Evolutionary conservation across 176 grass and related monocot species (phyloP).

Genomic region (Pontederia crassipes): DNA sequence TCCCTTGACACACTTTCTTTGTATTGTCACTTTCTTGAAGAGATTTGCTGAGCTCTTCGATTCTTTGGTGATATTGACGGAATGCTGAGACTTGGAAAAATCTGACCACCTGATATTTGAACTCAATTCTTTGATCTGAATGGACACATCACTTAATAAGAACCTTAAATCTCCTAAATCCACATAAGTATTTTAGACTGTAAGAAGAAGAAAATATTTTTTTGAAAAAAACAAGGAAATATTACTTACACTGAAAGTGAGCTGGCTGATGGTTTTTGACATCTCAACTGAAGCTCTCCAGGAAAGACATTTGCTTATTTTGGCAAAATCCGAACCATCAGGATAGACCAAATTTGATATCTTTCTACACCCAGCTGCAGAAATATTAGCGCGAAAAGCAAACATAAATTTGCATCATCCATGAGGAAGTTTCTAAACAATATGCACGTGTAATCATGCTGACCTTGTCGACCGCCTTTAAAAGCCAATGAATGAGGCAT

Average conservation of each 20-base stretch:
- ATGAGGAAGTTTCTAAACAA: conserved; percentile 18
- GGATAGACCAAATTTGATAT: conserved; percentile 78
- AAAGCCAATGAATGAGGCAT: conserved; percentile 51
- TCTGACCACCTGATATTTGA: conserved; percentile 88
- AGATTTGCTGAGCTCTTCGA: conserved; percentile 59
- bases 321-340: conserved; percentile 71
- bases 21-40: conserved; percentile 96
- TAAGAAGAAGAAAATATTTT: conserved; percentile 8
- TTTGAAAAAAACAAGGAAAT: not conserved
- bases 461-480: conserved; percentile 93
- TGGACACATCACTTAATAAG: conserved; percentile 12
- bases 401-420: conserved; percentile 9
- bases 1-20: conserved; percentile 53
- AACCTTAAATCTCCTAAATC: not conserved
- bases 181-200: not conserved
- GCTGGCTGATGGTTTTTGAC: conserved; percentile 55
- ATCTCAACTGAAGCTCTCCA: conserved; percentile 91
- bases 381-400: conserved; percentile 27
- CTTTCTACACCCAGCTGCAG: conserved; percentile 72
- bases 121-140: conserved; percentile 93
- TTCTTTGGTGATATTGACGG: conserved; percentile 64
- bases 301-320: conserved; percentile 73
- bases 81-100: conserved; percentile 46
- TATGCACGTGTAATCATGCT: conserved; percentile 8
- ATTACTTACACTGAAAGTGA: conserved; percentile 68